Evolutionary conservation across 306 rosid species (phyloP).

Genomic region (Rosa persica): DNA sequence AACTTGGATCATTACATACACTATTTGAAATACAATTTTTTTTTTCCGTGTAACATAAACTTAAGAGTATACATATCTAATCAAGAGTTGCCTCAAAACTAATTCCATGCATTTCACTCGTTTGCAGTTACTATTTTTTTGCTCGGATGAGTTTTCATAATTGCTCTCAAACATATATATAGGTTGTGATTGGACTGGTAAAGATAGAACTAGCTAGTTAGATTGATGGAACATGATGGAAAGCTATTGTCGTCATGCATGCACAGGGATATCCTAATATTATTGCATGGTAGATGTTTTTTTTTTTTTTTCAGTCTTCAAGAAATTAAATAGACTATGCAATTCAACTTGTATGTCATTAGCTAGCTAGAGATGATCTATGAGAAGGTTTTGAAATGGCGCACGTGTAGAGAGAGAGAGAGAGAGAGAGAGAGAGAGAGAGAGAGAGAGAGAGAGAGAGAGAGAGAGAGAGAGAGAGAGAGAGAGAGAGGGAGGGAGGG

Average conservation of each 20-base stretch:
- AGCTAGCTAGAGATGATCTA: conserved; percentile 7
- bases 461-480: conserved; percentile 46
- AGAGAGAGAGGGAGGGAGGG: conserved; percentile 6
- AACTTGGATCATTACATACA: too few relatives aligned
- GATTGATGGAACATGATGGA: not conserved
- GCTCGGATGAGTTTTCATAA: not conserved
- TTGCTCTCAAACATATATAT: not conserved
- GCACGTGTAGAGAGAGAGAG: conserved; percentile 73
- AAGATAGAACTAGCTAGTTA: conserved; percentile 8
- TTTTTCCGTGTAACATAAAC: too few relatives aligned
- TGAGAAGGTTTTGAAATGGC: conserved; percentile 46
- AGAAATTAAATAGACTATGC: not conserved
- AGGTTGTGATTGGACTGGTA: not conserved
- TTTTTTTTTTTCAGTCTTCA: conserved; percentile 21
- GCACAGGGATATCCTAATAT: conserved; percentile 4
- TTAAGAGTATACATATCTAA: too few relatives aligned
- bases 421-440: conserved; percentile 43
- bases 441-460: conserved; percentile 25
- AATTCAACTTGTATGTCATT: conserved; percentile 24
- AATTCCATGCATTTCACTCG: not conserved
- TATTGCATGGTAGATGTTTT: not conserved
- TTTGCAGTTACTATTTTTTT: not conserved
- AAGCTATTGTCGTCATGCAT: not conserved
- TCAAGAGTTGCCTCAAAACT: too few relatives aligned
- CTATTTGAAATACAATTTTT: too few relatives aligned